Evolutionary conservation across 495 filamentous ascomycete genomes (phyloP).

Genomic region (Tuber umbilicatum): DNA sequence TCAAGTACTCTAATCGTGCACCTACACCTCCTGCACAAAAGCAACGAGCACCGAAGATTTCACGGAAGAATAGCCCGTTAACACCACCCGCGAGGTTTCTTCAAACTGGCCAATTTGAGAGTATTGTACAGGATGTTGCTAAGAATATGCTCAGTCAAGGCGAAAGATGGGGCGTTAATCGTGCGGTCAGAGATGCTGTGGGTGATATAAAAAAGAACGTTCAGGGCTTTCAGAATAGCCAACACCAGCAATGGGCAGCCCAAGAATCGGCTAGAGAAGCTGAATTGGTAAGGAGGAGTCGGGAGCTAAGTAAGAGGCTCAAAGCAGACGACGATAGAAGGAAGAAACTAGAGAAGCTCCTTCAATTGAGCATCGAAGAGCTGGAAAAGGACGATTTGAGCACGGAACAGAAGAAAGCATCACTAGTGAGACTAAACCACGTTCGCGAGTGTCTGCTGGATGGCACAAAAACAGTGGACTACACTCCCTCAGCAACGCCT

Average conservation of each 20-base stretch:
- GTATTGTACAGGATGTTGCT: constrained; percentile 76
- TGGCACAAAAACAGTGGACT: constrained; percentile 17
- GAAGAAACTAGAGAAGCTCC: constrained; percentile 60
- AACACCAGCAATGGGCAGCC: constrained; percentile 29
- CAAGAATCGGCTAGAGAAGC: constrained; percentile 32
- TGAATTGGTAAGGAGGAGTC: constrained; percentile 31
- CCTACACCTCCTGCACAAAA: constrained; percentile 34
- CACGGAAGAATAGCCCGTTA: constrained; percentile 47
- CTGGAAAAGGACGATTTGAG: constrained; percentile 44
- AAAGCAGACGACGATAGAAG: constrained; percentile 61
- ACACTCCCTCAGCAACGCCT: not conserved
- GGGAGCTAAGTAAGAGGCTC: constrained; percentile 43
- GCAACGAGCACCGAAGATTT: not conserved
- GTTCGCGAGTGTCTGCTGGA: constrained; percentile 36
- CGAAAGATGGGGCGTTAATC: constrained; percentile 81
- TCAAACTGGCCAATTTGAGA: constrained; percentile 55
- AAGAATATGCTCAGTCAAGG: constrained; percentile 73
- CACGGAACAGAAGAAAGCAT: constrained; percentile 9
- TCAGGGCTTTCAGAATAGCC: constrained; percentile 50
- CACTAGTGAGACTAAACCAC: constrained; percentile 20
- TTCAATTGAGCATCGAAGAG: constrained; percentile 63
- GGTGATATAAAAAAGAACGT: constrained; percentile 72
- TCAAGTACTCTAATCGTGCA: constrained; percentile 68
- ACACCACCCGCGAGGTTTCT: constrained; percentile 55
- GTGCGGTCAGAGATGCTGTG: constrained; percentile 82